Percentiles rank a stretch among this genome's conserved stretches.
Evolutionary conservation across 805 yeast species (phyloP).

Genomic region (Hanseniaspora lindneri): DNA sequence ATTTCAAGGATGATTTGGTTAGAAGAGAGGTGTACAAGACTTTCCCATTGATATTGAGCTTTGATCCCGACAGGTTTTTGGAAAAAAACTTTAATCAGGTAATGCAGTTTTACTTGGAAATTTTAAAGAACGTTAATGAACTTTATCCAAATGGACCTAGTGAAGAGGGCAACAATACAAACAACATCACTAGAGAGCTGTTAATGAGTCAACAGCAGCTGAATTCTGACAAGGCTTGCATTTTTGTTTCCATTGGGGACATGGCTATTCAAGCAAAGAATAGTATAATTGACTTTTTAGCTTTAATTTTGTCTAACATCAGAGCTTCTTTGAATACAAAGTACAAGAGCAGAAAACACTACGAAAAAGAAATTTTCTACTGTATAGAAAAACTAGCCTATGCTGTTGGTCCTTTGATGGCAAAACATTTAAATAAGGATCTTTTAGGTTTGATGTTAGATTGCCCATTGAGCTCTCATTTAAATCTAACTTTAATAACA

Average conservation of each 20-base stretch:
- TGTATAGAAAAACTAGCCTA: constrained; percentile 77
- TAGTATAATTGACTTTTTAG: constrained; percentile 76
- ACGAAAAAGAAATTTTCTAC: constrained; percentile 75
- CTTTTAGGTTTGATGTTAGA: constrained; percentile 65
- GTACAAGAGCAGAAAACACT: constrained; percentile 49
- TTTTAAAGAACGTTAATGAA: constrained; percentile 52
- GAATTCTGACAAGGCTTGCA: constrained; percentile 54
- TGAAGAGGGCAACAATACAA: constrained; percentile 6
- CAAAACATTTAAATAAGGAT: constrained; percentile 76
- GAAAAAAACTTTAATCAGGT: constrained; percentile 71
- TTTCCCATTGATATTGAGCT: constrained; percentile 71
- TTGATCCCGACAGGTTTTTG: constrained; percentile 62
- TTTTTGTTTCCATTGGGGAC: constrained; percentile 71
- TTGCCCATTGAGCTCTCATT: constrained; percentile 72
- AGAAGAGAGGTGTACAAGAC: constrained; percentile 76
- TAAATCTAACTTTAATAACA: constrained; percentile 61
- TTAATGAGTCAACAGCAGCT: constrained; percentile 14
- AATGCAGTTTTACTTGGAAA: constrained; percentile 62
- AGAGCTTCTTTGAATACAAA: constrained; percentile 57
- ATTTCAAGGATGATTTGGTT: constrained; percentile 61
- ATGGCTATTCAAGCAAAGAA: constrained; percentile 65
- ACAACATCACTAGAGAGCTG: constrained; percentile 9
- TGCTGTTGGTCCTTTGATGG: constrained; percentile 86
- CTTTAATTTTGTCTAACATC: constrained; percentile 72
- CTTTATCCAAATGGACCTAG: constrained; percentile 18